Evolutionary conservation across 2,329 filamentous ascomycete genomes (phyloP), one percentile per base, ranked within the genome.

Genomic region (Colletotrichum tropicale): DNA sequence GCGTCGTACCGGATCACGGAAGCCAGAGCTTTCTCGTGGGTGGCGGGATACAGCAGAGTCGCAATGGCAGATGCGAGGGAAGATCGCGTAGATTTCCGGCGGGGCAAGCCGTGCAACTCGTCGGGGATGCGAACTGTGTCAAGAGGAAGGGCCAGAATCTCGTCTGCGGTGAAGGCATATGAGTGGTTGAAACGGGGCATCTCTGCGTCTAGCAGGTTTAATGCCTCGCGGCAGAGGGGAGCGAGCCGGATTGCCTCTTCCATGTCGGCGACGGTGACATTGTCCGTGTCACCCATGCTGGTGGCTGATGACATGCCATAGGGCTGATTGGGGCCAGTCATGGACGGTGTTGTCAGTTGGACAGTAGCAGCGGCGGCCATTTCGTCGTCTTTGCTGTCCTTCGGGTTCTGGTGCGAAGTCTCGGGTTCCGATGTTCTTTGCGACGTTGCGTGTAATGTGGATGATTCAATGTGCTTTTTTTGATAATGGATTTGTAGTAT

Each of bases 1-100:
- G 79, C 80, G 38, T 85, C 83, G 70, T 84, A 86, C 12, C 83
- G 81, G 62, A 86, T 85, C 21, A 85, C 80, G 62, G 83, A 78
- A n/a, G 84, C 80, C 55, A 85, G 72, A 6, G 84, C 84, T 36
- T 81, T 80, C 12, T 82, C 79, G 34, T 84, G 81, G 43, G 71
- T 76, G 21, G 80, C 78, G 5, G 84, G 84, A 75, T 85, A 83
- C 66, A 86, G 71, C 24, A 84, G 77, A 10, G 80, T 70, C 8
- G 84, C 80, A 52, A 86, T 78, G 55, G 80, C 80, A 6, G 77
- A 76, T 9, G 84, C 84, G 13, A 84, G 78, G 6, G 74, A 76
- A 30, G 81, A 81, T 2, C 82, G 82, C 43, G 78, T 71, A 18
- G 84, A 85, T 72, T 81, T 82, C 34, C 84, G 83, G 24, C 84